These are phyloP conservation scores for Xylariaceae sp. DNA, from an alignment of 2,329 filamentous ascomycete genomes.

Conservation along the genomic window DNA sequence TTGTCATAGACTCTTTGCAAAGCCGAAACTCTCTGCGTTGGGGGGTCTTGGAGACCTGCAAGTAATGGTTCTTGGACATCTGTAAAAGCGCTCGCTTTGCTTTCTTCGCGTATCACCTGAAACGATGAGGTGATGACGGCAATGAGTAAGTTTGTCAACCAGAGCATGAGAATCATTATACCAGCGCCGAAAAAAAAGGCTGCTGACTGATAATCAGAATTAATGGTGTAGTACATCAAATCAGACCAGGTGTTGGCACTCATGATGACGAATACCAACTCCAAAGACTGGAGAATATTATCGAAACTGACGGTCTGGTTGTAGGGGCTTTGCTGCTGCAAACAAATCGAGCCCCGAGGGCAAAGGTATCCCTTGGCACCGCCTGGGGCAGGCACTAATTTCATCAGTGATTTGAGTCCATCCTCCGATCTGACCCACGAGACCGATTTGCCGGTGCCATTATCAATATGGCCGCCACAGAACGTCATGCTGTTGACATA, in stretches of 20 bases:
- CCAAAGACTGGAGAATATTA: constrained; percentile 86
- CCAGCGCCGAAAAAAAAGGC: constrained; percentile 72
- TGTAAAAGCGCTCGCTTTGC: constrained; percentile 89
- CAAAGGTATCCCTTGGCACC: constrained; percentile 83
- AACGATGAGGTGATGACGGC: constrained; percentile 98
- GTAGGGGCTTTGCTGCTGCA: constrained; percentile 75
- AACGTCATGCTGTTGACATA: constrained; percentile 70
- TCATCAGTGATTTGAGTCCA: constrained; percentile 36
- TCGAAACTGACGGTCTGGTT: constrained; percentile 91
- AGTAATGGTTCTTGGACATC: constrained; percentile 57
- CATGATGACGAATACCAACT: constrained; percentile 97
- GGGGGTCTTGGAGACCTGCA: constrained; percentile 39
- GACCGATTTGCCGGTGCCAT: constrained; percentile 51
- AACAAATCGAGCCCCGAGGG: constrained; percentile 76
- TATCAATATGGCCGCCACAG: constrained; percentile 78
- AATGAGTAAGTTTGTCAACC: constrained; percentile 91
- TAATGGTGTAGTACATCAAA: constrained; percentile 87
- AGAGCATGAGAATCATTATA: constrained; percentile 91
- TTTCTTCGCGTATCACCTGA: constrained; percentile 96
- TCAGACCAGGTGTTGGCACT: constrained; percentile 96
- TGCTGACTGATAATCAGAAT: constrained; percentile 85
- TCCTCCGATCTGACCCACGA: constrained; percentile 63
- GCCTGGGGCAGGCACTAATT: constrained; percentile 49
- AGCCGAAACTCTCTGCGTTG: constrained; percentile 39
- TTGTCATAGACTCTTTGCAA: constrained; percentile 74